A percentile compares a stretch with the other conserved stretches of the same genome.
Conservation (phyloP, 2,329 filamentous ascomycete species). For the Epichloe hybrida region DNA sequence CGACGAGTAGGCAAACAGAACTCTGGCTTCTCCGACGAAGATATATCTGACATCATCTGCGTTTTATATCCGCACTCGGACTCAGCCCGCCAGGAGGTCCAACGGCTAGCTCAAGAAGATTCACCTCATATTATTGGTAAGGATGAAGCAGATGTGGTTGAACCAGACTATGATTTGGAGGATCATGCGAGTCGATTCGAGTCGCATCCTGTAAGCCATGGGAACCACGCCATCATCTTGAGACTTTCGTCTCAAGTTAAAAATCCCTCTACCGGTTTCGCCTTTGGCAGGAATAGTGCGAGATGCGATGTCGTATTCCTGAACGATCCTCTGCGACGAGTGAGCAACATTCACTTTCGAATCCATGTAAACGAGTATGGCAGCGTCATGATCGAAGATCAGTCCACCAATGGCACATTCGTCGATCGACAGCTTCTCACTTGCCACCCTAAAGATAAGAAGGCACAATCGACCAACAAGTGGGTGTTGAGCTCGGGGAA, state of each 20-base stretch:
- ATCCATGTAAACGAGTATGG: constrained; percentile 82
- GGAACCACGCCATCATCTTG: constrained; percentile 60
- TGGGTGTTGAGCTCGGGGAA: constrained; percentile 61
- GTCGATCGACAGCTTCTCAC: constrained; percentile 61
- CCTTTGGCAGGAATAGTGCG: constrained; percentile 64
- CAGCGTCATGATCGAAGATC: constrained; percentile 82
- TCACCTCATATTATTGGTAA: constrained; percentile 36
- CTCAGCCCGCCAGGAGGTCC: constrained; percentile 58
- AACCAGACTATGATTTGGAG: constrained; percentile 36
- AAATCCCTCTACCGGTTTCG: constrained; percentile 58
- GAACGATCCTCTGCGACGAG: constrained; percentile 53
- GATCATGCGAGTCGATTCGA: constrained; percentile 36
- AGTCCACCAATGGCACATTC: constrained; percentile 89
- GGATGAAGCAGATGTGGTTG: constrained; percentile 34
- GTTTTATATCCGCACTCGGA: constrained; percentile 70
- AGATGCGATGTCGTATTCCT: constrained; percentile 61
- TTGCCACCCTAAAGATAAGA: constrained; percentile 22
- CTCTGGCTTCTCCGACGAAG: constrained; percentile 69
- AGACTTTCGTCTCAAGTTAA: constrained; percentile 63
- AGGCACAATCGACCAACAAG: constrained; percentile 15
- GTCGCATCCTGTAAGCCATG: constrained; percentile 30
- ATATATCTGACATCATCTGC: constrained; percentile 80
- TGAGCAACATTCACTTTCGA: constrained; percentile 93
- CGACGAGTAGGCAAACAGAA: constrained; percentile 66
- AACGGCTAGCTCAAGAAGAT: constrained; percentile 31